phyloP scores from a whole-genome alignment of 441 rosid genomes.

The Pelargonium myrrhifolium region DNA sequence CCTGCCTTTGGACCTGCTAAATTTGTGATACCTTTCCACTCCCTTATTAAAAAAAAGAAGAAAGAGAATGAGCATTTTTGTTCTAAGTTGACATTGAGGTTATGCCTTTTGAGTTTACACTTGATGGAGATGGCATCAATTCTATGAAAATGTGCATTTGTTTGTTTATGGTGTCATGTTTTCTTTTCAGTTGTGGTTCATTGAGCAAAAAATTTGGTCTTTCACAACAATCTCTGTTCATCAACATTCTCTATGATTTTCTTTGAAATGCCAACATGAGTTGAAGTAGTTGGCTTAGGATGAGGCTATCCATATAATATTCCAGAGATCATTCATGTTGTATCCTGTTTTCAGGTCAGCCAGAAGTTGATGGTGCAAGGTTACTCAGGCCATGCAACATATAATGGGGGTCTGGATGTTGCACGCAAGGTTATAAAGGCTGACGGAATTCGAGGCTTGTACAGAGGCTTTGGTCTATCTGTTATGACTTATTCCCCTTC shows the following conservation, averaged over 20 bases:
- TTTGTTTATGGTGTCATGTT: neutral
- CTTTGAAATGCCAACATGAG: neutral
- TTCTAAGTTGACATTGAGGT: neutral
- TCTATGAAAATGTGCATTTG: neutral
- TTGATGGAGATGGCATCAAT: neutral
- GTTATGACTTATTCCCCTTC: constrained; percentile 90
- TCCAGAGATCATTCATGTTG: constrained; percentile 16
- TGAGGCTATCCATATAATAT: neutral
- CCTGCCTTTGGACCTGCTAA: neutral
- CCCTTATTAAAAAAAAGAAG: neutral
- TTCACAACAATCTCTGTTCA: neutral
- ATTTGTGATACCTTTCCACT: neutral
- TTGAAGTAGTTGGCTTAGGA: neutral
- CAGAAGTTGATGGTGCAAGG: constrained; percentile 98
- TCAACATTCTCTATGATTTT: neutral
- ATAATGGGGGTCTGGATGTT: constrained; percentile 83
- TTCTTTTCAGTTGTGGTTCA: neutral
- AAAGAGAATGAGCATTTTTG: neutral
- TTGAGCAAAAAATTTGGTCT: neutral
- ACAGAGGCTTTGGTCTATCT: constrained; percentile 90
- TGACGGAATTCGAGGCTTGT: constrained; percentile 75
- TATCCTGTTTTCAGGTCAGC: constrained; percentile 50
- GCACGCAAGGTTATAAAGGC: constrained; percentile 62
- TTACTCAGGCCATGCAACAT: constrained; percentile 74
- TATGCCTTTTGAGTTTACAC: neutral